Percentiles rank a stretch among this genome's conserved stretches.
phyloP scores from a whole-genome alignment of 2,329 filamentous ascomycete species.

The Cryphonectria naterciae region DNA sequence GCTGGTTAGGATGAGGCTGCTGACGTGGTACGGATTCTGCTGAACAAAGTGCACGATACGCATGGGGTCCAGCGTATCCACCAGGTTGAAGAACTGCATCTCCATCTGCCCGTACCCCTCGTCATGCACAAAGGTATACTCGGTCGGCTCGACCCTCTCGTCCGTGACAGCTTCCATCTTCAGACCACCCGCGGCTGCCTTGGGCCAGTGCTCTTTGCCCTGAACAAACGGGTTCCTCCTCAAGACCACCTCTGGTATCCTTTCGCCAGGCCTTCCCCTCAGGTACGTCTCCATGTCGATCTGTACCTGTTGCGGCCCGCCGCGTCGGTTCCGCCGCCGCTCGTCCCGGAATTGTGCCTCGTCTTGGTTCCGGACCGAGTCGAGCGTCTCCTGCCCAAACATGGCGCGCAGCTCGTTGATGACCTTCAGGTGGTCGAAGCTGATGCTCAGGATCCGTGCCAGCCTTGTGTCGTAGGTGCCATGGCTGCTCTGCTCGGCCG shows the following conservation, averaged over 20 bases:
- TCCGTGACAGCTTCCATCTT: conserved; percentile 69
- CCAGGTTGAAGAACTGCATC: conserved; percentile 73
- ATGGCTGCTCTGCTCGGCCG: conserved; percentile 19
- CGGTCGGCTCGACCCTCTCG: conserved; percentile 57
- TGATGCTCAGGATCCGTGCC: conserved; percentile 50
- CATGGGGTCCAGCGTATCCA: conserved; percentile 84
- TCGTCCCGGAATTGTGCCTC: conserved; percentile 46
- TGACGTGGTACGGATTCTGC: conserved; percentile 85
- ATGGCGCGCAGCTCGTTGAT: conserved; percentile 83
- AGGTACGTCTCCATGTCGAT: conserved; percentile 62
- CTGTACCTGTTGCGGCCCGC: conserved; percentile 17
- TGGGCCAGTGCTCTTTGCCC: conserved; percentile 86
- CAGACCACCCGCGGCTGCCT: conserved; percentile 76
- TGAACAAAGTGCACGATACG: conserved; percentile 77
- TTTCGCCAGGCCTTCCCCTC: conserved; percentile 60
- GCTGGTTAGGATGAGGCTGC: conserved; percentile 89
- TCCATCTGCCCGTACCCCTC: conserved; percentile 75
- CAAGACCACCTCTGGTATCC: conserved; percentile 71
- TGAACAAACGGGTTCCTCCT: conserved; percentile 84
- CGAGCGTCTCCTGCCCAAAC: conserved; percentile 62
- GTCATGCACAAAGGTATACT: conserved; percentile 81
- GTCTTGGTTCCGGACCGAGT: conserved; percentile 55
- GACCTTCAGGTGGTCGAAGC: conserved; percentile 76
- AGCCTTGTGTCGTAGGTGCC: conserved; percentile 33
- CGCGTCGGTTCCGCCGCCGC: conserved; percentile 45